Evolutionary conservation across 2,329 filamentous ascomycete species (phyloP), one percentile per base, ranked within the genome.

Genomic region (Leptosphaerulina australis): DNA sequence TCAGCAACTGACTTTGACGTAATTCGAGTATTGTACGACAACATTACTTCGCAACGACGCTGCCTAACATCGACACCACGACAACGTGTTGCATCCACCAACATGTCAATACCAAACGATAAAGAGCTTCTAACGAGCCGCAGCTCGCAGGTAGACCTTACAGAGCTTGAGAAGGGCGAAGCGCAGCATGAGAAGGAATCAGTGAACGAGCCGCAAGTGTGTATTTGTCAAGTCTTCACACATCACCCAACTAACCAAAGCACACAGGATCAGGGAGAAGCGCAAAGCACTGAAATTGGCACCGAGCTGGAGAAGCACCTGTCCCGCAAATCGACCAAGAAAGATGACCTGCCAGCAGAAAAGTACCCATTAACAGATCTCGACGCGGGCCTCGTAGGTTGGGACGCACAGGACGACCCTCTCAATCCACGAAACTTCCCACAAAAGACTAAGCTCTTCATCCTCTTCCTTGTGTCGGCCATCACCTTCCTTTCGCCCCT

Each of bases 401-500:
- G 70, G 70, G 70, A 72, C 18, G 48, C 47, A 0, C 68, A 72
- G 53, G 62, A 67, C 14, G 70, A 73, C 31, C 64, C 68, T 2
- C 15, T 29, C 1, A 71, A 73, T 38, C 70, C 59, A 37, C 63
- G 70, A 22, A 73, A 73, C 38, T 71, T 68, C 15, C 36, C 63
- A 0, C 52, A 60, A 2, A 52, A 37, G 0, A 53, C 51, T 28
- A 73, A 73, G 48, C 64, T 63, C 55, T 63, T 56, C 22, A 63
- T 63, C 7, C 53, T 72, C 2, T 55, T 48, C 2, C 55, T 71
- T 0, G 53, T 72, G 7, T 51, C 58, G 6, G 63, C 65, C 5
- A 70, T 73, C 30, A 71, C 68, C 0, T 68, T 71, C 31, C 44
- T 72, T 18, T 72, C 65, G 46, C 69, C 70, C 1, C 53, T 74